A percentile compares a stretch with the other conserved stretches of the same genome.
Conservation (phyloP, 768 basidiomycete species). For the Collybiopsis luxurians region DNA sequence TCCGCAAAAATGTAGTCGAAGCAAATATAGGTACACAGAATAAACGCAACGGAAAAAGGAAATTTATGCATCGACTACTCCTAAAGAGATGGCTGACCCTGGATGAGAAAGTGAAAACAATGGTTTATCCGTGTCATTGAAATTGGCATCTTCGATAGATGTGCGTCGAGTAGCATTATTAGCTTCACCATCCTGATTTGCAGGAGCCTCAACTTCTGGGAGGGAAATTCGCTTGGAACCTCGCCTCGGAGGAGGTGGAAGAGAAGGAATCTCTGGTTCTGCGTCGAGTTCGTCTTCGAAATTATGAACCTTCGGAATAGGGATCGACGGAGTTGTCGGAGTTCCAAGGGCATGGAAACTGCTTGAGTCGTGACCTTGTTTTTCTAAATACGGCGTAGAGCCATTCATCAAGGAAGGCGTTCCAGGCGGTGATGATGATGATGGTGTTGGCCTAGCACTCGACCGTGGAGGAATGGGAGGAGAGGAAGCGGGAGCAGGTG, state of each 20-base stretch:
- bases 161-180: background rate
- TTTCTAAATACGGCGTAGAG: background rate
- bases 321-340: constrained; percentile 37
- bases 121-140: constrained; percentile 10
- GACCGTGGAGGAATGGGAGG: constrained; percentile 22
- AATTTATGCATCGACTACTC: constrained; percentile 13
- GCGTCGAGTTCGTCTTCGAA: constrained; percentile 11
- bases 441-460: constrained; percentile 13
- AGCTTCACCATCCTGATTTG: background rate
- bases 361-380: constrained; percentile 39
- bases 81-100: constrained; percentile 54
- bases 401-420: constrained; percentile 4
- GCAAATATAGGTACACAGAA: too few relatives aligned
- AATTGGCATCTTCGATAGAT: background rate
- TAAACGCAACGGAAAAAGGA: too few relatives aligned
- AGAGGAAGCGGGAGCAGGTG: constrained; percentile 40
- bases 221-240: constrained; percentile 17
- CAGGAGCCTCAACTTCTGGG: background rate
- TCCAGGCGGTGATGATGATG: constrained; percentile 2
- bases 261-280: constrained; percentile 9
- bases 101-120: constrained; percentile 45
- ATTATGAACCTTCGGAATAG: constrained; percentile 19
- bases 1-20: too few relatives aligned
- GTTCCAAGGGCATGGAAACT: constrained; percentile 59
- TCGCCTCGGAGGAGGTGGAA: constrained; percentile 25